Percentiles rank a stretch among this genome's conserved stretches.
phyloP scores from a whole-genome alignment of 1,139 yeast genomes.

The Pichia sp. region DNA sequence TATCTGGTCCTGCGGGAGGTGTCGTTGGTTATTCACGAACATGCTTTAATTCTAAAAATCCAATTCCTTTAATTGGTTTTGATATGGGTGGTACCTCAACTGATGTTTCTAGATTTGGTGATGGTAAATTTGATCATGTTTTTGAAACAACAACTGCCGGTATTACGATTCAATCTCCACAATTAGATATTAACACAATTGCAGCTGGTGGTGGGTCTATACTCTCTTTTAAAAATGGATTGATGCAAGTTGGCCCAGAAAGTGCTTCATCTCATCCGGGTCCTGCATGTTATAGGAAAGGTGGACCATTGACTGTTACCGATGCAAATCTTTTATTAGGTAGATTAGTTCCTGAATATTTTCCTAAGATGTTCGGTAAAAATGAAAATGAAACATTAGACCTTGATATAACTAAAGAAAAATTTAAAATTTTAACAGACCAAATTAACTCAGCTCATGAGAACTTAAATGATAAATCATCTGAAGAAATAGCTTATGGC shows the following conservation, averaged over 20 bases:
- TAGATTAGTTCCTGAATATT: constrained; percentile 47
- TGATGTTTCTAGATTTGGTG: constrained; percentile 46
- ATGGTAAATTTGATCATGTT: constrained; percentile 45
- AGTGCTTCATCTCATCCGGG: constrained; percentile 61
- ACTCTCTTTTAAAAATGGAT: constrained; percentile 46
- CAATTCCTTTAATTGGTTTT: constrained; percentile 47
- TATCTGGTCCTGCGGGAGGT: constrained; percentile 63
- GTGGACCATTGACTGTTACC: constrained; percentile 54
- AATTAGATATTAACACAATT: constrained; percentile 51
- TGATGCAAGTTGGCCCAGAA: constrained; percentile 55
- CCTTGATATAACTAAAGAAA: constrained; percentile 33
- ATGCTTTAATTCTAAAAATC: constrained; percentile 38
- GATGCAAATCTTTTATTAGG: constrained; percentile 54
- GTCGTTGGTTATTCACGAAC: constrained; percentile 53
- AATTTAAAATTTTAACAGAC: constrained; percentile 38
- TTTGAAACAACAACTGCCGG: constrained; percentile 56
- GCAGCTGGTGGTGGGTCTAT: constrained; percentile 62
- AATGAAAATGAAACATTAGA: constrained; percentile 48
- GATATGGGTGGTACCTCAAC: constrained; percentile 64
- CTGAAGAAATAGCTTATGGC: constrained; percentile 48
- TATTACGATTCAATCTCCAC: constrained; percentile 51
- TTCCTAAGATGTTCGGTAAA: constrained; percentile 56
- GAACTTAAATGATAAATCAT: constrained; percentile 29
- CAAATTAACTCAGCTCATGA: constrained; percentile 36
- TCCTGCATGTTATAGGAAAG: constrained; percentile 54